Base-by-base conservation (phyloP, 768 basidiomycete genomes). In the Heimioporus sp. region DNA sequence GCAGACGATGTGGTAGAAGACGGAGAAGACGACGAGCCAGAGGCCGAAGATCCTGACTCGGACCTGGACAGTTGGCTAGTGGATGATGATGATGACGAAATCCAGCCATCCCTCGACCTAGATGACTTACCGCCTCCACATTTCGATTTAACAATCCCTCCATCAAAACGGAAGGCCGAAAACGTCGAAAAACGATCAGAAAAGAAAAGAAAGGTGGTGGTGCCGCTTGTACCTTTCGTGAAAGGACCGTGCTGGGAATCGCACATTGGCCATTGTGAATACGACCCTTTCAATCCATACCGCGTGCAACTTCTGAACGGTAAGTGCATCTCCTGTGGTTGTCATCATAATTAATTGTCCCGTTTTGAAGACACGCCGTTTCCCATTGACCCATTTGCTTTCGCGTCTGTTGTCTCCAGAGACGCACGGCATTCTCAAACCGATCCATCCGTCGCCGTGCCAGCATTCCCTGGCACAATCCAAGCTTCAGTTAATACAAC, bases 211-310 rank as follows among this genome's bases (percentile, higher is more conserved):
- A 88, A 87, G 57, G 80, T 86, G 15, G 85, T 92, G 24, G 75
- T 87, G 5, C 89, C 87, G 3, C 78, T 98, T 13, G 80, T 92
- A 5, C 87, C 92, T 15, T 91, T 86, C 58, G 75, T 78, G 17
- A 92, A 86, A 66, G 94, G 94, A 4, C 92, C 94, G 28, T 79
- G 79, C 52, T 94, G 87, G 84, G 93, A 96, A 66, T 67, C 74
- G 1, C 67, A 65, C 11, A 73, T 95, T 52, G 88, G 89, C 3
- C 70, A 78, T 17, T 86, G 86, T 62, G 76, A 80, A 39, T 82
- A 84, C 53, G 83, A 86, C 41, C 79, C 85, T 7, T 87, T 96
- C 67, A 80, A 80, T 28, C 72, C 77, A 21, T 94, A 92, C 62
- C 77, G 80, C 43, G 85, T 96, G 56, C 87, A 87, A 59, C 69